phyloP scores from a whole-genome alignment of 306 rosid species.

The Senna tora region DNA sequence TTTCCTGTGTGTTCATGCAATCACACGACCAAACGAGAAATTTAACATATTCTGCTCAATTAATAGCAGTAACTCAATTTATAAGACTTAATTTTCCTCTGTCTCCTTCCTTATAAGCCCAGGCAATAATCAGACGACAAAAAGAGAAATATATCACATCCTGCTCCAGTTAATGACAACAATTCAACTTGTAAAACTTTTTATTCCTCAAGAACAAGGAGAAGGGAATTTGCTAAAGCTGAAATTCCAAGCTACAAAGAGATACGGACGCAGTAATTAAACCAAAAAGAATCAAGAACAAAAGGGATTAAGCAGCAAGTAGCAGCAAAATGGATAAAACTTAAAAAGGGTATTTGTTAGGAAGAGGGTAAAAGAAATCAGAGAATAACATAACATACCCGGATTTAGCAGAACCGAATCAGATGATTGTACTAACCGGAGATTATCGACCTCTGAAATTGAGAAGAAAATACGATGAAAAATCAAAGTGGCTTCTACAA shows the following conservation, averaged over 20 bases:
- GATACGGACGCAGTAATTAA: constrained; percentile 8
- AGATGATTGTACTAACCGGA: constrained; percentile 25
- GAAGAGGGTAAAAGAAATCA: constrained; percentile 7
- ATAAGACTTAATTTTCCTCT: neutral
- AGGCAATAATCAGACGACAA: neutral
- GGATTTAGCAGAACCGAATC: constrained; percentile 39
- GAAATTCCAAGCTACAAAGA: neutral
- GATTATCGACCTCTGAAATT: constrained; percentile 27
- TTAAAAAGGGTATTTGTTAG: neutral
- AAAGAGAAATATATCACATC: neutral
- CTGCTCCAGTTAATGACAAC: constrained; percentile 15
- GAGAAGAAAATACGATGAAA: neutral
- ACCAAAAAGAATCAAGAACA: neutral
- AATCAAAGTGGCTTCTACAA: constrained; percentile 26
- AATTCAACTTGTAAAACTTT: neutral
- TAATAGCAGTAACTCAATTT: too few species aligned
- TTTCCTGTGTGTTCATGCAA: too few species aligned
- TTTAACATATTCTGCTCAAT: too few species aligned
- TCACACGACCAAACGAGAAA: too few species aligned
- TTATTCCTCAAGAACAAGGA: neutral
- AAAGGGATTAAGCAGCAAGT: neutral
- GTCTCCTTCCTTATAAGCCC: constrained; percentile 11
- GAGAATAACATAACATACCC: constrained; percentile 48
- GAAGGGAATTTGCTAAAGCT: neutral
- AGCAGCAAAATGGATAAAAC: neutral